Conservation (phyloP, 257 asterid species). For the Ajuga chamaepitys region DNA sequence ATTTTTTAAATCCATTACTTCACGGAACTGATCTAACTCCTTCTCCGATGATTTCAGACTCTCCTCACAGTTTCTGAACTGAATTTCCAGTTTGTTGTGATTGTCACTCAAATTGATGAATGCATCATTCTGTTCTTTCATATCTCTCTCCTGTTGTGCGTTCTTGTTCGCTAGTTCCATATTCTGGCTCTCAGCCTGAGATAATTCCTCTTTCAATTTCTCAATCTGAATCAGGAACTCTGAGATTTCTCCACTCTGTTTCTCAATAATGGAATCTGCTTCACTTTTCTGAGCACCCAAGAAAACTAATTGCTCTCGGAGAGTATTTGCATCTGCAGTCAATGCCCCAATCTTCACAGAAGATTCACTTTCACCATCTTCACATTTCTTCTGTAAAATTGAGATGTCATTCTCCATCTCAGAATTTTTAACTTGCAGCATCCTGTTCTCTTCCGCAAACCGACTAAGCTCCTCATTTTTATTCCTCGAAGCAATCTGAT, state of each 20-base stretch:
- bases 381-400: constrained; percentile 23
- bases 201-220: constrained; percentile 43
- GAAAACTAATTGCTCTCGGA: constrained; percentile 31
- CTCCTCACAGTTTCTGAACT: constrained; percentile 31
- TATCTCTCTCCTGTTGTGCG: too few species aligned
- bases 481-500: constrained; percentile 28
- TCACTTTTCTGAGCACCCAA: constrained; percentile 33
- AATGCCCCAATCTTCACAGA: constrained; percentile 17
- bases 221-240: constrained; percentile 36
- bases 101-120: constrained; percentile 39
- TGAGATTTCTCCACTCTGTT: constrained; percentile 39
- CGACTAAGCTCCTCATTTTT: constrained; percentile 28
- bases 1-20: too few species aligned
- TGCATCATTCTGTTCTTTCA: constrained; percentile 32
- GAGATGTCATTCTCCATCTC: constrained; percentile 45
- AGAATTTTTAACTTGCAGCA: constrained; percentile 16
- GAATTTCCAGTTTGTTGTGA: constrained; percentile 33
- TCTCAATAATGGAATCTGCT: constrained; percentile 30
- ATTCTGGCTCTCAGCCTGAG: not conserved
- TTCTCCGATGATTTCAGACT: constrained; percentile 33
- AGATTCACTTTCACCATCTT: constrained; percentile 39
- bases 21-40: constrained; percentile 36
- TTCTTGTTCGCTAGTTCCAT: not conserved
- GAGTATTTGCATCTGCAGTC: constrained; percentile 21
- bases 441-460: constrained; percentile 23